A percentile compares a stretch with the other conserved stretches of the same genome.
Evolutionary conservation across 768 basidiomycete genomes (phyloP).

Genomic region (Xanthoconium stramineum): DNA sequence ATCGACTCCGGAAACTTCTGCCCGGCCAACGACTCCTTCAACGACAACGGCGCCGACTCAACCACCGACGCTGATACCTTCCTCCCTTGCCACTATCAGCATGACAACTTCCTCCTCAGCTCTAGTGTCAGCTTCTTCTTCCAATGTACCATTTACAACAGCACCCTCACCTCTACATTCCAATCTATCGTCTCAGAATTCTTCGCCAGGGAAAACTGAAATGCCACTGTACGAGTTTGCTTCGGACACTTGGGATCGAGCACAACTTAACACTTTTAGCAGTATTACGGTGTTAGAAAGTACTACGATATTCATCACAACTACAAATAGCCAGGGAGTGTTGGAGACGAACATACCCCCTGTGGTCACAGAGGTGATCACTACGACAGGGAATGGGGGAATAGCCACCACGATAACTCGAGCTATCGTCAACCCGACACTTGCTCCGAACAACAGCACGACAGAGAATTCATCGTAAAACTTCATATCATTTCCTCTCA

Average conservation of each 20-base stretch:
- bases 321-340: constrained; percentile 56
- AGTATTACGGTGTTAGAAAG: constrained; percentile 52
- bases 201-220: constrained; percentile 2
- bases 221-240: constrained; percentile 26
- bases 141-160: constrained; percentile 12
- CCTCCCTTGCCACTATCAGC: constrained; percentile 4
- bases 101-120: constrained; percentile 17
- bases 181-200: constrained; percentile 3
- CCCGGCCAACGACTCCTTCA: constrained; percentile 19
- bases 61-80: constrained; percentile 8
- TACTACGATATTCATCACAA: constrained; percentile 51
- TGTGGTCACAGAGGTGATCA: constrained; percentile 53
- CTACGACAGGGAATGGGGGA: constrained; percentile 55
- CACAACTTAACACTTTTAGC: constrained; percentile 15
- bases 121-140: constrained; percentile 15
- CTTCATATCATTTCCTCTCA: not conserved
- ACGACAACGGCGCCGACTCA: constrained; percentile 11
- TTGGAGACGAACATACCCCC: constrained; percentile 50
- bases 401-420: constrained; percentile 56
- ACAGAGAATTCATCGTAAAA: constrained; percentile 48
- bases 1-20: constrained; percentile 18
- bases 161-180: constrained; percentile 7
- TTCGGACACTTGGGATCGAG: constrained; percentile 3
- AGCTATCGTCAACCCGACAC: constrained; percentile 67
- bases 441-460: constrained; percentile 46